Conservation (phyloP, 2,329 filamentous ascomycete genomes). For the Ophiocordyceps australis region DNA sequence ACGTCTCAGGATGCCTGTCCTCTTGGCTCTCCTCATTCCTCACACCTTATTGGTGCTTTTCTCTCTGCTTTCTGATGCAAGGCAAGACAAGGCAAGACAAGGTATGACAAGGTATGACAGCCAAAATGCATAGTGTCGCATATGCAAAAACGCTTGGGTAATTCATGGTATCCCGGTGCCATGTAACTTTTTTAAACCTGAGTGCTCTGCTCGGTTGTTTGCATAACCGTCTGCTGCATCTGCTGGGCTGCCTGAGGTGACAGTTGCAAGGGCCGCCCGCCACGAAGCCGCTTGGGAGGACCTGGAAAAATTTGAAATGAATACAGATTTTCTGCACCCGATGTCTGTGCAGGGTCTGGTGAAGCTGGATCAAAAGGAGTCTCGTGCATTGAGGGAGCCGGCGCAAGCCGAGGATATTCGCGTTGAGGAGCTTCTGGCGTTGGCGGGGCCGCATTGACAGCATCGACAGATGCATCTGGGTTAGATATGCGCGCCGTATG, state of each 20-base stretch:
- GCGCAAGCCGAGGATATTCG: constrained; percentile 1
- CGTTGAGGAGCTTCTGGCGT: constrained; percentile 1
- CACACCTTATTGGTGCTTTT: too few relatives aligned
- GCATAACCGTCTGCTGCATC: background rate
- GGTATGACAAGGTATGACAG: too few relatives aligned
- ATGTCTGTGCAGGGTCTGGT: constrained; percentile 6
- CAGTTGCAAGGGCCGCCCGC: constrained; percentile 5
- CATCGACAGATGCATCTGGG: constrained; percentile 6
- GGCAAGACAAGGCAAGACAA: too few relatives aligned
- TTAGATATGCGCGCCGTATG: background rate
- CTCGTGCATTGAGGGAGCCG: constrained; percentile 10
- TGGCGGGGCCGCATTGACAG: constrained; percentile 2
- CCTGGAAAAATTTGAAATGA: constrained; percentile 11
- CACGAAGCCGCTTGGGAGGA: constrained; percentile 12
- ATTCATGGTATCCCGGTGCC: too few relatives aligned
- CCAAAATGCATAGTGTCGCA: too few relatives aligned
- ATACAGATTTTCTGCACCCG: constrained; percentile 6
- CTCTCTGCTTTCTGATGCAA: too few relatives aligned
- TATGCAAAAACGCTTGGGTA: too few relatives aligned
- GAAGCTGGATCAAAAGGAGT: constrained; percentile 10
- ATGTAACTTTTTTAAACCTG: too few relatives aligned
- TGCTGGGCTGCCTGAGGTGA: constrained; percentile 1
- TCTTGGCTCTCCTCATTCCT: too few relatives aligned
- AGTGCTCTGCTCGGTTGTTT: background rate
- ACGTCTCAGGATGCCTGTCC: too few relatives aligned